phyloP scores from a whole-genome alignment of 164 flowering plant species.

The Nelumbo lutea region DNA sequence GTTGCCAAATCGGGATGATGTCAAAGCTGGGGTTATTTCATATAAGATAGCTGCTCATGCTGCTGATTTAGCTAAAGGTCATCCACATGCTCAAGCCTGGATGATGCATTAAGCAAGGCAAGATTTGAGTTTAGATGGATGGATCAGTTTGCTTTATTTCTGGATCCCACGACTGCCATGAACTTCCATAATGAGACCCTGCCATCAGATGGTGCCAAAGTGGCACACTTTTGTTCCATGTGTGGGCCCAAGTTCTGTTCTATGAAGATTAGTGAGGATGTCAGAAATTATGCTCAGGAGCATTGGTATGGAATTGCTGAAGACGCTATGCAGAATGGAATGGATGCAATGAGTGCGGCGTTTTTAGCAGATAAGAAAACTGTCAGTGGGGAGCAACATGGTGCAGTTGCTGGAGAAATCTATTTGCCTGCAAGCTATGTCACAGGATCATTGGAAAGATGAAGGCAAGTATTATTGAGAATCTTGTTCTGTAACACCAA shows the following conservation, averaged over 20 bases:
- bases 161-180: constrained; percentile 98
- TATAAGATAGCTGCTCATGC: constrained; percentile 99
- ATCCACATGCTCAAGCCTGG: constrained; percentile 97
- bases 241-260: constrained; percentile 99
- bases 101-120: constrained; percentile 98
- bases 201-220: constrained; percentile 96
- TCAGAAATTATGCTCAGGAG: constrained; percentile 92
- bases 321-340: constrained; percentile 80
- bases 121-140: constrained; percentile 97
- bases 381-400: constrained; percentile 92
- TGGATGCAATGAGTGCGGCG: constrained; percentile 98
- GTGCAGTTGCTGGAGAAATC: constrained; percentile 94
- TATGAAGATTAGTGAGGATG: constrained; percentile 99
- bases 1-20: constrained; percentile 94
- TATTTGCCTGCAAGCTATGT: constrained; percentile 68
- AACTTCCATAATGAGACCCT: constrained; percentile 95
- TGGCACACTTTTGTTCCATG: constrained; percentile 99
- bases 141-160: constrained; percentile 95
- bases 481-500: too few species aligned
- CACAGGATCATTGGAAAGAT: constrained; percentile 28
- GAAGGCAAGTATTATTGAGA: constrained; percentile 32
- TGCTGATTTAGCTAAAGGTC: constrained; percentile 92
- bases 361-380: constrained; percentile 92
- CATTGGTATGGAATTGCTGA: constrained; percentile 95
- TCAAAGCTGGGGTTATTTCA: constrained; percentile 96